phyloP scores from a whole-genome alignment of 1,284 basidiomycete species.

The Farysia itapuensis region DNA sequence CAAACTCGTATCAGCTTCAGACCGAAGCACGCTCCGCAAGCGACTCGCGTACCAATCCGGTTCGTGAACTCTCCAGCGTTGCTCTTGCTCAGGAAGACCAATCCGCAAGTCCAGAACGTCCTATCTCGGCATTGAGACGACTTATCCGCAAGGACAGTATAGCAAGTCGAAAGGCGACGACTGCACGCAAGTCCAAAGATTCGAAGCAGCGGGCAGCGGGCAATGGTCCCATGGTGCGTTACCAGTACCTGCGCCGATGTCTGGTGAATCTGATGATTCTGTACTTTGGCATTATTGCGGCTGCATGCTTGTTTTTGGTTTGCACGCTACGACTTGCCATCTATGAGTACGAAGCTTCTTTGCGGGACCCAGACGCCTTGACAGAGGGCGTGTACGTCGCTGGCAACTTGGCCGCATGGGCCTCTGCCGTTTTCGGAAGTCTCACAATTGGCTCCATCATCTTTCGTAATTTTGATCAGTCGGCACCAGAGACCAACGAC shows the following conservation, averaged over 20 bases:
- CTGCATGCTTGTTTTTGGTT: conserved; percentile 26
- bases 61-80: neutral
- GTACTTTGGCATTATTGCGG: conserved; percentile 43
- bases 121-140: neutral
- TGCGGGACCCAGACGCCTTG: conserved; percentile 9
- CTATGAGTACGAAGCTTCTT: conserved; percentile 20
- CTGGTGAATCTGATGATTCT: conserved; percentile 43
- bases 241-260: conserved; percentile 44
- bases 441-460: conserved; percentile 37
- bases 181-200: neutral
- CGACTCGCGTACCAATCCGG: neutral
- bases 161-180: neutral
- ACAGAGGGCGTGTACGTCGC: conserved; percentile 3
- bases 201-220: conserved; percentile 10
- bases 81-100: conserved; percentile 2
- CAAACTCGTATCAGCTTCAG: conserved; percentile 2
- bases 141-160: neutral
- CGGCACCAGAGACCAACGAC: conserved; percentile 12
- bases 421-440: conserved; percentile 33
- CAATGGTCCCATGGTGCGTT: conserved; percentile 17
- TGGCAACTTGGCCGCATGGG: conserved; percentile 13
- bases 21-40: neutral
- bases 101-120: conserved; percentile 4
- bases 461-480: conserved; percentile 38
- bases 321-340: conserved; percentile 28